A percentile compares a stretch with the other conserved stretches of the same genome.
Conservation (phyloP, 1,284 basidiomycete species). For the Cystobasidium slooffiae region DNA sequence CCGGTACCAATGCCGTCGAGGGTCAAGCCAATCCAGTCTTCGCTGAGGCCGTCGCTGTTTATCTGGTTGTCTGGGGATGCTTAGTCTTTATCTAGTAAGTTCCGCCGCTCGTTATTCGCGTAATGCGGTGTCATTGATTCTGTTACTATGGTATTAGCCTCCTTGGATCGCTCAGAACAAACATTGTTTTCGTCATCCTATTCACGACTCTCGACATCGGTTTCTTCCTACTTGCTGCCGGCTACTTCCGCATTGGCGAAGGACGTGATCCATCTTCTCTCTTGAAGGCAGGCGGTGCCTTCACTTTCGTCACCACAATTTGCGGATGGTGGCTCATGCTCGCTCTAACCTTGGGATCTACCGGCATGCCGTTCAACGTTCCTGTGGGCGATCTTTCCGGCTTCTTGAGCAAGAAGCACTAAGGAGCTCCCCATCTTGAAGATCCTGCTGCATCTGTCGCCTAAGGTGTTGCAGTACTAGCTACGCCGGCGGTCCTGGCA, state of each 20-base stretch:
- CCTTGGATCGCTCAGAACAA: conserved; percentile 50
- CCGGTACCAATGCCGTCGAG: conserved; percentile 6
- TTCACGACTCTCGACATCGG: conserved; percentile 49
- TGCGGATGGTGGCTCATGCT: conserved; percentile 45
- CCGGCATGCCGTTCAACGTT: conserved; percentile 49
- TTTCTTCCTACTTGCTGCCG: conserved; percentile 48
- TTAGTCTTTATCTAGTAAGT: conserved; percentile 46
- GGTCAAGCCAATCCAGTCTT: conserved; percentile 13
- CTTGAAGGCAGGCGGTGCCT: conserved; percentile 49
- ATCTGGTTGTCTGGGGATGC: conserved; percentile 47
- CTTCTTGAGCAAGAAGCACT: conserved; percentile 42
- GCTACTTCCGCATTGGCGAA: conserved; percentile 48
- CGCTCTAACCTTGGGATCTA: conserved; percentile 48
- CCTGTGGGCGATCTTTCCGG: conserved; percentile 51
- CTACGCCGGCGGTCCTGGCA: too few relatives aligned
- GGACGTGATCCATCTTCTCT: conserved; percentile 28
- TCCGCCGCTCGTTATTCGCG: not conserved
- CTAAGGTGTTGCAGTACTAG: too few relatives aligned
- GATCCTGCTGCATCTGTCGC: too few relatives aligned
- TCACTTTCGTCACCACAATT: conserved; percentile 47
- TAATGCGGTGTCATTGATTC: not conserved
- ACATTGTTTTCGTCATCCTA: conserved; percentile 50
- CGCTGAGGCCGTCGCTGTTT: conserved; percentile 47
- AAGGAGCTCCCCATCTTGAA: not conserved
- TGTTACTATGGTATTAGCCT: conserved; percentile 31